Conservation (phyloP, 805 yeast species). For the Lachancea quebecensis region DNA sequence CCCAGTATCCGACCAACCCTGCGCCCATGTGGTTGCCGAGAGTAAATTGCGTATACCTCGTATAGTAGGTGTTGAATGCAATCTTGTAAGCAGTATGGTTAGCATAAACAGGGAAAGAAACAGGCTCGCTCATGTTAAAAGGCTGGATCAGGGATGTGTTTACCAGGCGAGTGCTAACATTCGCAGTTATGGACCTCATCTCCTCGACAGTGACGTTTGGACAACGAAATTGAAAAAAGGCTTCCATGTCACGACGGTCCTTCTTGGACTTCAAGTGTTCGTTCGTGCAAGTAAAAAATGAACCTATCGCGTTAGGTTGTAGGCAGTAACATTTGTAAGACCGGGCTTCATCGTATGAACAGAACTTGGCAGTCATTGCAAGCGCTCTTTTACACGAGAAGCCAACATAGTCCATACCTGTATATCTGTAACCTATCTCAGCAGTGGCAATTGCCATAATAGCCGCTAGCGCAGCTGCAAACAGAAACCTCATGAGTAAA, state of each 20-base stretch:
- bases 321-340: constrained; percentile 23
- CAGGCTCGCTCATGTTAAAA: constrained; percentile 31
- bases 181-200: constrained; percentile 34
- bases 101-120: constrained; percentile 34
- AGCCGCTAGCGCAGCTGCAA: background rate
- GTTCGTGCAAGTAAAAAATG: constrained; percentile 27
- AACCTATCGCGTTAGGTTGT: constrained; percentile 27
- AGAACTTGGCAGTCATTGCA: constrained; percentile 17
- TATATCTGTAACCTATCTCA: constrained; percentile 10
- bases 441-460: background rate
- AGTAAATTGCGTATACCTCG: constrained; percentile 33
- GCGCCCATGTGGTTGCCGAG: constrained; percentile 42
- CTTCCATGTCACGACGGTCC: constrained; percentile 13
- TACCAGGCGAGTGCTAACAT: constrained; percentile 39
- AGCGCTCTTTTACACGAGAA: constrained; percentile 25
- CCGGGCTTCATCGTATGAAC: constrained; percentile 17
- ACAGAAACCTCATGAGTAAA: background rate
- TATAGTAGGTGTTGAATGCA: constrained; percentile 20
- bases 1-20: constrained; percentile 46
- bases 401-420: constrained; percentile 15
- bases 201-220: constrained; percentile 31
- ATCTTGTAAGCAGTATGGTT: constrained; percentile 21
- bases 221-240: constrained; percentile 27
- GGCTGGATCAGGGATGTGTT: constrained; percentile 28
- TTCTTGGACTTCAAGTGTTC: constrained; percentile 10